phyloP scores from a whole-genome alignment of 1,284 basidiomycete genomes.

The Cryptococcus sp. region DNA sequence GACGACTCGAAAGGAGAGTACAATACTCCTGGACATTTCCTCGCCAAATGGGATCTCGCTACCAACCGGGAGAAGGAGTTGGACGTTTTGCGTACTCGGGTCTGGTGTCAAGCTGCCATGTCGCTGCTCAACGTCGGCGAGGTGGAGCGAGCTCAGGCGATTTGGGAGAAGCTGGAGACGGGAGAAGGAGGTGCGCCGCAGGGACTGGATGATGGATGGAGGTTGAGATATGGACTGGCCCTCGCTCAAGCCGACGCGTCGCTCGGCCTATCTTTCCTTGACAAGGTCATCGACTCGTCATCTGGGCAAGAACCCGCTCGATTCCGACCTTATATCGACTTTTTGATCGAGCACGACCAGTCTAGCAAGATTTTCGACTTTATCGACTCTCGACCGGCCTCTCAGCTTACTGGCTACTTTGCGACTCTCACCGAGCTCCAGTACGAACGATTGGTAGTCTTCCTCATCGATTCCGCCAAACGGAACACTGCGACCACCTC shows the following conservation, averaged over 20 bases:
- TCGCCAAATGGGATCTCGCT: not conserved
- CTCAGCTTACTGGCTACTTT: too few species aligned
- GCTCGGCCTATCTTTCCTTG: too few species aligned
- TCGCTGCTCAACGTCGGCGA: conserved; percentile 51
- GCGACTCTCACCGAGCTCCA: too few species aligned
- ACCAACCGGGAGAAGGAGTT: not conserved
- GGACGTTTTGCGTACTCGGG: conserved; percentile 23
- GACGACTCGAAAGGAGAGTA: conserved; percentile 1
- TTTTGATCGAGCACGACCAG: not conserved
- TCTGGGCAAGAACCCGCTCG: too few species aligned
- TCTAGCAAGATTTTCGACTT: not conserved
- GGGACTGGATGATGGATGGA: too few species aligned
- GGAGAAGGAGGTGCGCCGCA: not conserved
- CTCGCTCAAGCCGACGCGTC: too few species aligned
- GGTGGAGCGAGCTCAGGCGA: conserved; percentile 46
- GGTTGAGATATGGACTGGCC: not conserved
- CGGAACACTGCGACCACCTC: too few species aligned
- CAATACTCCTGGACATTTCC: not conserved
- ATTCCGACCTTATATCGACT: not conserved
- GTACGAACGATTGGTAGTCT: too few species aligned
- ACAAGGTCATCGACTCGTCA: too few species aligned
- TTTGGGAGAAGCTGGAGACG: not conserved
- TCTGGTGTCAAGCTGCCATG: conserved; percentile 41
- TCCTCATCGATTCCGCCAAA: too few species aligned
- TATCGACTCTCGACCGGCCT: not conserved